A percentile compares a stretch with the other conserved stretches of the same genome.
Evolutionary conservation across 352 stramenopile genomes (phyloP).

Genomic region (Phytophthora boehmeriae): DNA sequence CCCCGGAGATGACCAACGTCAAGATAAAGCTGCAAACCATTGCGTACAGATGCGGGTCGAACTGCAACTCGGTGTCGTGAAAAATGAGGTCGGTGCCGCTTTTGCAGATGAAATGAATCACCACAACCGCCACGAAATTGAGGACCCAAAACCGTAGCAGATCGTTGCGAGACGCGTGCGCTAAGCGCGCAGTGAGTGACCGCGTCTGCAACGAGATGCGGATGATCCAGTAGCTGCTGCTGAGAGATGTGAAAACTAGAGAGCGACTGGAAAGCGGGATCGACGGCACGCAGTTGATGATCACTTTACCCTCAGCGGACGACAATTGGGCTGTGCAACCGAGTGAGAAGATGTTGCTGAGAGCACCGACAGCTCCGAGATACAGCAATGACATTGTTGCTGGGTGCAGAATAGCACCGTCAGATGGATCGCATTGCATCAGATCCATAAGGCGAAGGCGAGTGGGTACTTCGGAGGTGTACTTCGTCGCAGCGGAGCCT

Average conservation of each 20-base stretch:
- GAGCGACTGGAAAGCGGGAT: conserved; percentile 37
- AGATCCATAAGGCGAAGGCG: conserved; percentile 20
- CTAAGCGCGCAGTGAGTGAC: conserved; percentile 29
- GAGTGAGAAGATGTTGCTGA: conserved; percentile 55
- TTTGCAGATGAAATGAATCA: conserved; percentile 41
- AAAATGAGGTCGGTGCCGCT: conserved; percentile 24
- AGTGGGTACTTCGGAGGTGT: background rate
- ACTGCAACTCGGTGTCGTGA: conserved; percentile 36
- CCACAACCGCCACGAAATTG: conserved; percentile 19
- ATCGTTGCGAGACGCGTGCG: conserved; percentile 23
- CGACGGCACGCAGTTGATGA: conserved; percentile 38
- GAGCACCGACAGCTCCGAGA: conserved; percentile 38
- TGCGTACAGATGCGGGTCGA: conserved; percentile 46
- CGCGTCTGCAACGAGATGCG: conserved; percentile 42
- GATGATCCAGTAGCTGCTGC: conserved; percentile 46
- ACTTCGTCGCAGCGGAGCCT: background rate
- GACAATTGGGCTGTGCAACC: conserved; percentile 37
- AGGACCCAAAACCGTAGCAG: conserved; percentile 34
- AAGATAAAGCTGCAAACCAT: conserved; percentile 39
- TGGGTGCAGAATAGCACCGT: conserved; percentile 40
- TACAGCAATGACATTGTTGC: conserved; percentile 44
- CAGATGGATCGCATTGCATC: conserved; percentile 27
- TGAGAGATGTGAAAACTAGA: conserved; percentile 43
- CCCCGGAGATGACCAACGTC: conserved; percentile 30
- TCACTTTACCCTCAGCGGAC: conserved; percentile 32